phyloP scores from a whole-genome alignment of 2,329 filamentous ascomycete species.

The Claviceps sp. region DNA sequence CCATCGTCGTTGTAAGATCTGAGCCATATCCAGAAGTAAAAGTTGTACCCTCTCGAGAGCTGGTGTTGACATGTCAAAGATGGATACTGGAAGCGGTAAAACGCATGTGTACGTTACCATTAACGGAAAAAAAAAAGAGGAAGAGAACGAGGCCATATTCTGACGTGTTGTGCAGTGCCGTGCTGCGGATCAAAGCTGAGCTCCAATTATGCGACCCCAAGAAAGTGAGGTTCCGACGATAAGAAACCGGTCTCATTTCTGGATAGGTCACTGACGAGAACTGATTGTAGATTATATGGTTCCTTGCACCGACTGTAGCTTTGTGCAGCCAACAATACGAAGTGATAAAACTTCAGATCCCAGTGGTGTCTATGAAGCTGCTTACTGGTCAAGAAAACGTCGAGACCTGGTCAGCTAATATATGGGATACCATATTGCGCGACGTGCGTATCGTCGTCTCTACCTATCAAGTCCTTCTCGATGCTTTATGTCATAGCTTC shows the following conservation, averaged over 20 bases:
- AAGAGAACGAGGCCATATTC: neutral
- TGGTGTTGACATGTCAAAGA: slow-evolving; percentile 30
- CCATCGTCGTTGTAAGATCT: slow-evolving; percentile 51
- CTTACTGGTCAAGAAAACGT: slow-evolving; percentile 57
- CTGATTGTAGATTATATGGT: slow-evolving; percentile 46
- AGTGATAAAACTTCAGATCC: slow-evolving; percentile 46
- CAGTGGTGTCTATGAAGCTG: slow-evolving; percentile 43
- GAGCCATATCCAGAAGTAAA: neutral
- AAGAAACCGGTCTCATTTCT: neutral
- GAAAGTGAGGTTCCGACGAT: slow-evolving; percentile 31
- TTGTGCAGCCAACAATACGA: slow-evolving; percentile 53
- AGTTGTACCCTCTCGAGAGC: neutral
- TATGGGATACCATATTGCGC: slow-evolving; percentile 54
- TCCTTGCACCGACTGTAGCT: slow-evolving; percentile 55
- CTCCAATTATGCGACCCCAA: slow-evolving; percentile 37
- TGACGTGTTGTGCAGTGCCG: slow-evolving; percentile 33
- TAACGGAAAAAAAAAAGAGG: too few relatives aligned
- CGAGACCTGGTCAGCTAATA: slow-evolving; percentile 54
- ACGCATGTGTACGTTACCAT: slow-evolving; percentile 51
- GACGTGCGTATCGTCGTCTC: slow-evolving; percentile 63
- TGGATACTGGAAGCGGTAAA: slow-evolving; percentile 72
- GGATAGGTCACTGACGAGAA: neutral
- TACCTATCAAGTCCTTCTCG: slow-evolving; percentile 60
- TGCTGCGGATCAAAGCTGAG: slow-evolving; percentile 53
- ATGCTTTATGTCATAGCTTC: slow-evolving; percentile 65